Conservation (phyloP, 2,329 filamentous ascomycete species). For the Colletotrichum australisinense region DNA sequence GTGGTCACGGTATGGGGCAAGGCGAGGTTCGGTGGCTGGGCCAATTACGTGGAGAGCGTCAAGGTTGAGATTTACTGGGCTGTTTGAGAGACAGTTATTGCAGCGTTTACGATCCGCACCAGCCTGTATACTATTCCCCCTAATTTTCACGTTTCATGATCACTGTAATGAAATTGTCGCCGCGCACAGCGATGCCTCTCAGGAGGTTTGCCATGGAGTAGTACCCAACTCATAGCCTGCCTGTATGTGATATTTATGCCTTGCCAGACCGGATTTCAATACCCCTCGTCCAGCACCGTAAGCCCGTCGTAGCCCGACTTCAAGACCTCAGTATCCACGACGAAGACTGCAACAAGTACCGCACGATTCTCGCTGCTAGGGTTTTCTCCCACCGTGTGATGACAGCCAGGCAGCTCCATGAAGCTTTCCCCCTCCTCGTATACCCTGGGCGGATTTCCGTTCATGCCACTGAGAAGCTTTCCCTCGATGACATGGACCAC, state of each 20-base stretch:
- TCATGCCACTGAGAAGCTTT: slow-evolving; percentile 59
- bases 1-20: slow-evolving; percentile 72
- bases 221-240: neutral
- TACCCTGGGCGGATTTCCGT: slow-evolving; percentile 53
- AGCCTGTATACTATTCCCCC: neutral
- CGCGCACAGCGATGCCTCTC: neutral
- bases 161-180: neutral
- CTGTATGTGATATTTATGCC: neutral
- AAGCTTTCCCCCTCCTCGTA: slow-evolving; percentile 52
- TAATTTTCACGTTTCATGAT: neutral
- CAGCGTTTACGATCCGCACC: no score
- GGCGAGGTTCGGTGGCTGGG: slow-evolving; percentile 66
- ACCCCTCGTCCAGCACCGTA: neutral
- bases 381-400: slow-evolving; percentile 59
- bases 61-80: slow-evolving; percentile 71
- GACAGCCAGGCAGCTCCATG: slow-evolving; percentile 59
- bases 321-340: neutral
- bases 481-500: slow-evolving; percentile 52
- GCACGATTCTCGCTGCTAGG: slow-evolving; percentile 42
- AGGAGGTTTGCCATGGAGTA: neutral
- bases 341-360: neutral
- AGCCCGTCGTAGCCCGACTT: neutral
- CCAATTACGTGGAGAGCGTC: slow-evolving; percentile 60
- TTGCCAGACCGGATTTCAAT: neutral
- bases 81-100: slow-evolving; percentile 42